Evolutionary conservation across 345 rosid species (phyloP).

Genomic region (Corymbia maculata): DNA sequence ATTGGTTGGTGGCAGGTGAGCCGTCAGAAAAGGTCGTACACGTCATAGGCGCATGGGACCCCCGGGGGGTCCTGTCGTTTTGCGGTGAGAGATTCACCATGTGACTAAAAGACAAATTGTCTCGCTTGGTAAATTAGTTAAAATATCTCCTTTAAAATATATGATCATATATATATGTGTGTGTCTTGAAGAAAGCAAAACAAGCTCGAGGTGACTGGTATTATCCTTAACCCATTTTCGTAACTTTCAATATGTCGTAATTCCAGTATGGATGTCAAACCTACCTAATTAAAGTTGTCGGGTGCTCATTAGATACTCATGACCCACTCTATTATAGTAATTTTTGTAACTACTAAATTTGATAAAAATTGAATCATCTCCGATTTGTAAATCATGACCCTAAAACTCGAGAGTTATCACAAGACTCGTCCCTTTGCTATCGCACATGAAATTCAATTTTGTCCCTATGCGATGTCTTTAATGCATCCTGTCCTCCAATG

Average conservation of each 20-base stretch:
- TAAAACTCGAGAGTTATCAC: fast-evolving
- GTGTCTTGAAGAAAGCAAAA: background rate
- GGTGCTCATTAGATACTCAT: background rate
- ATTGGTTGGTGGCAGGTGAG: background rate
- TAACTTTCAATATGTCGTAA: background rate
- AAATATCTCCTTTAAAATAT: too few species aligned
- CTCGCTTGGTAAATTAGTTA: background rate
- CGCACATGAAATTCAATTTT: background rate
- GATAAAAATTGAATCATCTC: background rate
- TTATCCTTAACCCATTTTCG: background rate
- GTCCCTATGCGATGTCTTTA: background rate
- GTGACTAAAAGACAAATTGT: too few species aligned
- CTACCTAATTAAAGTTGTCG: background rate
- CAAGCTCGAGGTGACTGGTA: background rate
- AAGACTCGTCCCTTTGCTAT: background rate
- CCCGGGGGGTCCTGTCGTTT: too few species aligned
- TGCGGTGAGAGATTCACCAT: too few species aligned
- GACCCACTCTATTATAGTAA: background rate
- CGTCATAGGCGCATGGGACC: background rate
- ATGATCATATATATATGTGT: background rate
- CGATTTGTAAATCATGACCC: background rate
- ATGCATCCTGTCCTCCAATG: background rate
- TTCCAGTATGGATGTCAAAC: background rate
- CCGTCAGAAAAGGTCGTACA: background rate
- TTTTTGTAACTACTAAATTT: background rate